phyloP scores from a whole-genome alignment of 345 rosid species.

The Limnanthes douglasii region DNA sequence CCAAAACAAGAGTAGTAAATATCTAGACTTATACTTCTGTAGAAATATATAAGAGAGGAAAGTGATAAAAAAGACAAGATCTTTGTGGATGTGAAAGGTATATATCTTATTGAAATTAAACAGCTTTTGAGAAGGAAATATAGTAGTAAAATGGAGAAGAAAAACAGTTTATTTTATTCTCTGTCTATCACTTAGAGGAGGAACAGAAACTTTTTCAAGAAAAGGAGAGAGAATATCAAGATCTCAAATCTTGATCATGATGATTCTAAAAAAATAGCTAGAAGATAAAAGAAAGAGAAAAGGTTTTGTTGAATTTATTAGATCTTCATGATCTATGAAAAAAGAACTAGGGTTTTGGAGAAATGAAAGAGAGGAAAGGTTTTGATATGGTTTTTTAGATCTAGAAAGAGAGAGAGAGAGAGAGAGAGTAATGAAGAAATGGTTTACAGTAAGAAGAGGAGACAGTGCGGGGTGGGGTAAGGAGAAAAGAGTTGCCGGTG shows the following conservation, averaged over 20 bases:
- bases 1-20: neutral
- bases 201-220: slow-evolving; percentile 6
- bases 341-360: slow-evolving; percentile 28
- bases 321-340: neutral
- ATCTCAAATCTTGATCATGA: neutral
- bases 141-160: slow-evolving; percentile 9
- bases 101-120: slow-evolving; percentile 11
- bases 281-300: neutral
- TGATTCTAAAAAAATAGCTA: slow-evolving; percentile 1
- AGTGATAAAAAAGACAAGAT: slow-evolving; percentile 6
- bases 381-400: slow-evolving; percentile 13
- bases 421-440: neutral
- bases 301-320: neutral
- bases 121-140: slow-evolving; percentile 14
- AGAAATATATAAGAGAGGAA: neutral
- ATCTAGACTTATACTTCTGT: slow-evolving; percentile 7
- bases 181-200: slow-evolving; percentile 11
- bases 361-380: slow-evolving; percentile 12
- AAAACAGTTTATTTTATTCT: slow-evolving; percentile 9
- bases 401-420: slow-evolving; percentile 7
- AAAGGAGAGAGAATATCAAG: slow-evolving; percentile 8
- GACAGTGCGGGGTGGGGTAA: slow-evolving; percentile 32
- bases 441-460: slow-evolving; percentile 30
- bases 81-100: neutral
- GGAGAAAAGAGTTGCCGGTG: slow-evolving; percentile 38